Base-by-base conservation (phyloP, 2,329 filamentous ascomycete genomes). In the Pseudogymnoascus sp. region DNA sequence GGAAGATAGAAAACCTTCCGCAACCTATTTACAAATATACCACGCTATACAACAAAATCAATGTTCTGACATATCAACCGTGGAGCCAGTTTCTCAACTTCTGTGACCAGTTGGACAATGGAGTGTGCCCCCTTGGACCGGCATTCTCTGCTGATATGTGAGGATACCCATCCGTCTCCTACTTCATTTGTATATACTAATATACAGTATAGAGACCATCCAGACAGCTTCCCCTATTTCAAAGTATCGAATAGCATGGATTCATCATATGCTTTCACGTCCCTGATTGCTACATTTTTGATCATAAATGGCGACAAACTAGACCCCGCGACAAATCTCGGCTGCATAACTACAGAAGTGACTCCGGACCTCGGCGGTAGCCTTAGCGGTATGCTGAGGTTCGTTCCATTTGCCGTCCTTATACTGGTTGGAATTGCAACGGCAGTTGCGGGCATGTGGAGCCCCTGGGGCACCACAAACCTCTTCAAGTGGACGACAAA, bases 401-500 rank as follows among this genome's bases (percentile, higher is more conserved):
- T 90, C 72, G 75, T 96, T 3, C 93, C 95, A 1, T 81, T 93
- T 23, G 79, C 88, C 2, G 84, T 97, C 23, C 80, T 99, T 34
- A 77, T 93, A 2, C 80, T 93, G 42, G 90, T 96, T 53, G 95
- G 87, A 1, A 75, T 92, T 64, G 91, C 93, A 12, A 96, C 93
- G 5, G 79, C 93, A 37, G 86, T 91, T 68, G 92, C 95, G 2
- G 90, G 87, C 60, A 90, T 96, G 38, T 93, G 87, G 73, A 97
- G 93, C 72, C 95, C 95, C 0, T 99, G 95, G 93, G 95, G 95
- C 18, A 90, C 91, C 1, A 86, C 86, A 6, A 90, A 99, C 73
- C 82, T 93, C 18, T 97, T 97, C 74, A 88, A 90, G 68, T 99
- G 93, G 92, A 92, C 91, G n/a, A 96, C 91, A 72, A 99, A 99